A percentile compares a stretch with the other conserved stretches of the same genome.
Evolutionary conservation across 805 yeast genomes (phyloP).

Genomic region (Sporopachydermia lactativora): DNA sequence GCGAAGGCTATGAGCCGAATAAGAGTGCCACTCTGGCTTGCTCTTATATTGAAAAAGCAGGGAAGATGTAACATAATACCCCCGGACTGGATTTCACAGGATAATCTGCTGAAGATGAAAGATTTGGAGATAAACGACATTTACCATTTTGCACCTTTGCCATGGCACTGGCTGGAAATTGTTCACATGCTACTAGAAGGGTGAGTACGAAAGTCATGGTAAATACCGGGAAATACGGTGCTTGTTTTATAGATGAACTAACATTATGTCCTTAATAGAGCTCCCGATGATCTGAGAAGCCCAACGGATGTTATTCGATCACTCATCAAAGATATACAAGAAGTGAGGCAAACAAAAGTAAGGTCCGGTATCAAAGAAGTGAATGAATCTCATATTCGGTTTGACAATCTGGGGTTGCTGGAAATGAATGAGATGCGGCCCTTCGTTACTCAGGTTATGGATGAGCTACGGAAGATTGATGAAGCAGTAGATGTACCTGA

Average conservation of each 20-base stretch:
- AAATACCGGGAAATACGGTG: neutral
- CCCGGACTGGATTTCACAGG: slow-evolving; percentile 68
- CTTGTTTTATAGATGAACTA: no score
- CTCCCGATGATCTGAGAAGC: slow-evolving; percentile 67
- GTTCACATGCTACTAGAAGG: slow-evolving; percentile 49
- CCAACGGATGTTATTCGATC: slow-evolving; percentile 59
- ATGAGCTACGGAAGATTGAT: slow-evolving; percentile 46
- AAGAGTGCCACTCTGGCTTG: slow-evolving; percentile 78
- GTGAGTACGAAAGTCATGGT: slow-evolving; percentile 3
- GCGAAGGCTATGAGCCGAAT: slow-evolving; percentile 55
- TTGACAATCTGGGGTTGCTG: slow-evolving; percentile 68
- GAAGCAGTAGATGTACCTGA: slow-evolving; percentile 17
- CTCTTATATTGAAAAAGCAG: slow-evolving; percentile 69
- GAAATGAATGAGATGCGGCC: slow-evolving; percentile 87
- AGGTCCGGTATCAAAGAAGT: slow-evolving; percentile 64
- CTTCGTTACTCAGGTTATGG: slow-evolving; percentile 69
- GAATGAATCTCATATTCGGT: slow-evolving; percentile 69
- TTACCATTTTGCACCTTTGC: slow-evolving; percentile 52
- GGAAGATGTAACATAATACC: slow-evolving; percentile 74
- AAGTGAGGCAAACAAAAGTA: slow-evolving; percentile 67
- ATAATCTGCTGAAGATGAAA: slow-evolving; percentile 38
- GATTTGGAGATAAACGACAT: slow-evolving; percentile 51
- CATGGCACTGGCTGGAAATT: slow-evolving; percentile 82
- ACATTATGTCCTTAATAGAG: slow-evolving; percentile 30
- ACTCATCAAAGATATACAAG: slow-evolving; percentile 69